Evolutionary conservation across 2,329 filamentous ascomycete genomes (phyloP), one percentile per base, ranked within the genome.

Genomic region (Aureobasidium sp.): DNA sequence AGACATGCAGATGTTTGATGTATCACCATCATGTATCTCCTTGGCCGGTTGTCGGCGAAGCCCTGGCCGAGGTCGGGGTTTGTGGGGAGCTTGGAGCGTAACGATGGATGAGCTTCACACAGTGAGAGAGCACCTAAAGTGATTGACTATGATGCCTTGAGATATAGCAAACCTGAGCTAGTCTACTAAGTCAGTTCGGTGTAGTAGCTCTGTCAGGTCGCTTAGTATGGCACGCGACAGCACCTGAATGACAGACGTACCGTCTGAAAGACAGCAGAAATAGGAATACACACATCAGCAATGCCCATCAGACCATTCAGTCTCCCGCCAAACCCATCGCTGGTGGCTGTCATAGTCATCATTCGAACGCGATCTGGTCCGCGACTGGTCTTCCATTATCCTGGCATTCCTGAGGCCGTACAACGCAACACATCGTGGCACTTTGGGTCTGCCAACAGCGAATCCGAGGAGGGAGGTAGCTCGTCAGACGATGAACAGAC

Each of bases 341-440:
- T 86, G 51, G 73, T 92, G 57, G 89, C 86, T 45, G 84, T 93
- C 62, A 84, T 90, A 57, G 82, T 93, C 42, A 84, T 91, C 66
- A 85, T 90, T 68, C 83, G 88, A 66, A 89, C 88, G 37, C 85
- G 88, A 66, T 88, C 90, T 67, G 90, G 91, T 16, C 89, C 91
- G 32, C 85, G 86, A 65, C 88, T 94, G 68, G 88, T 94, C 68
- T 96, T 92, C 73, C 90, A 96, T 74, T 94, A 94, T 70, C 91
- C 91, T 86, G 50, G 50, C 3, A 16, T 41, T 3, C 59, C 59
- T n/a, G 59, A 61, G 25, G 49, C 59, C 7, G 34, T 47, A 1
- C 50, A 55, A 13, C 50, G 36, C 29, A 61, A 45, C 42, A 61
- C 49, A 14, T 55, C 49, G 25, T 61, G 59, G 59, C 41, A 54